Evolutionary conservation across 2,329 filamentous ascomycete species (phyloP).

Genomic region (Xenoacremonium recifei): DNA sequence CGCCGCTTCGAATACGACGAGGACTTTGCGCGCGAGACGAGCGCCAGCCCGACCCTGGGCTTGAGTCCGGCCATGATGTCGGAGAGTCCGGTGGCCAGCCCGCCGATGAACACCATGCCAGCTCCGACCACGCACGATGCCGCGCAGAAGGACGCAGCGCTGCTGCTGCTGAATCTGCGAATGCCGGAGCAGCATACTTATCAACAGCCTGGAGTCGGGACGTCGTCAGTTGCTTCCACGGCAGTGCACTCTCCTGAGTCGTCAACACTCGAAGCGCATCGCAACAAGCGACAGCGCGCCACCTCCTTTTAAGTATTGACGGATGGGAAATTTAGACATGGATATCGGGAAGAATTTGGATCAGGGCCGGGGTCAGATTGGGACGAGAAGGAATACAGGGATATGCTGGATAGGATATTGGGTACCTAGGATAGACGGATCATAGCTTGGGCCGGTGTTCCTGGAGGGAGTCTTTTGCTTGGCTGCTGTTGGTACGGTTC

Average conservation of each 20-base stretch:
- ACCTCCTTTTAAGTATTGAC: slow-evolving; percentile 9
- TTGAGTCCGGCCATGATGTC: slow-evolving; percentile 10
- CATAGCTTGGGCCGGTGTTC: slow-evolving; percentile 8
- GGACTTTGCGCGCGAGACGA: slow-evolving; percentile 16
- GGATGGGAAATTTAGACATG: not conserved
- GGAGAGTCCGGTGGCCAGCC: slow-evolving; percentile 17
- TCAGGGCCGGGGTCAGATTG: not conserved
- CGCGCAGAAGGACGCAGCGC: slow-evolving; percentile 19
- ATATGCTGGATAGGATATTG: not conserved
- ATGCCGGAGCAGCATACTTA: slow-evolving; percentile 9
- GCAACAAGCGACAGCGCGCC: slow-evolving; percentile 21
- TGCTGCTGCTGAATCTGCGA: slow-evolving; percentile 21
- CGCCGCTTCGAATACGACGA: slow-evolving; percentile 21
- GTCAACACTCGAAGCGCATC: slow-evolving; percentile 10
- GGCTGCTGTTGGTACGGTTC: too few species aligned
- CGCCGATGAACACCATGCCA: slow-evolving; percentile 5
- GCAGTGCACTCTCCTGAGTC: not conserved
- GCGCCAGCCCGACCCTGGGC: slow-evolving; percentile 19
- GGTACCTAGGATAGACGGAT: not conserved
- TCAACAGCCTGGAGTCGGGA: too few species aligned
- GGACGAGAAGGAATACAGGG: not conserved
- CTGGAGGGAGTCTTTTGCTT: not conserved
- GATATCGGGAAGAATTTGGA: not conserved
- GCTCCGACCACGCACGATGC: slow-evolving; percentile 7
- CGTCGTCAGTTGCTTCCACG: not conserved